Evolutionary conservation across 345 rosid species (phyloP).

Genomic region (Pugionium dolabratum): DNA sequence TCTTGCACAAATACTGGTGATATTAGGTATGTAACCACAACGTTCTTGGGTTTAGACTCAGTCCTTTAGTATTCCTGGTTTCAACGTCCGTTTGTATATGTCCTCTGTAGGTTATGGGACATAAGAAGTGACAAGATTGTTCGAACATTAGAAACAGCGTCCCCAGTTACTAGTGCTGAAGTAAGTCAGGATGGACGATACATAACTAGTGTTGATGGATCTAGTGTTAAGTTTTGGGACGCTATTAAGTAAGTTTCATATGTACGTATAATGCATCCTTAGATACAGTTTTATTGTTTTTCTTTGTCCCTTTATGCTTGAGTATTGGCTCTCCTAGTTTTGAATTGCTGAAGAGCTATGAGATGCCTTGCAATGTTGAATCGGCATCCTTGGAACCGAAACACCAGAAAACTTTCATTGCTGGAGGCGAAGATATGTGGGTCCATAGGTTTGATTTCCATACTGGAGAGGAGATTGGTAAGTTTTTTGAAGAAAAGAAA

Average conservation of each 20-base stretch:
- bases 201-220: constrained; percentile 93
- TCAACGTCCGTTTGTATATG: constrained; percentile 5
- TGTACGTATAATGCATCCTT: not conserved
- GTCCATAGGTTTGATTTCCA: constrained; percentile 64
- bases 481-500: constrained; percentile 12
- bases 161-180: constrained; percentile 92
- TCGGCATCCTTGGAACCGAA: constrained; percentile 75
- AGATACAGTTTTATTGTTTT: constrained; percentile 5
- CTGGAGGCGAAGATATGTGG: constrained; percentile 81
- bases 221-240: constrained; percentile 95
- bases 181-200: constrained; percentile 92
- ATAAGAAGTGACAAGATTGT: constrained; percentile 80
- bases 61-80: constrained; percentile 2
- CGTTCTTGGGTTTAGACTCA: constrained; percentile 2
- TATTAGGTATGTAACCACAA: constrained; percentile 60
- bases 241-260: constrained; percentile 78
- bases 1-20: constrained; percentile 88
- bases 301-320: constrained; percentile 12
- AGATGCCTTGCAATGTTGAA: constrained; percentile 81
- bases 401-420: constrained; percentile 54
- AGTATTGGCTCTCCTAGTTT: constrained; percentile 50
- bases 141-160: constrained; percentile 78
- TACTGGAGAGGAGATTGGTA: constrained; percentile 72
- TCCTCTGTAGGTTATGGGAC: constrained; percentile 77
- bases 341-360: constrained; percentile 84